phyloP scores from a whole-genome alignment of 768 basidiomycete genomes.

The Piloderma croceum region DNA sequence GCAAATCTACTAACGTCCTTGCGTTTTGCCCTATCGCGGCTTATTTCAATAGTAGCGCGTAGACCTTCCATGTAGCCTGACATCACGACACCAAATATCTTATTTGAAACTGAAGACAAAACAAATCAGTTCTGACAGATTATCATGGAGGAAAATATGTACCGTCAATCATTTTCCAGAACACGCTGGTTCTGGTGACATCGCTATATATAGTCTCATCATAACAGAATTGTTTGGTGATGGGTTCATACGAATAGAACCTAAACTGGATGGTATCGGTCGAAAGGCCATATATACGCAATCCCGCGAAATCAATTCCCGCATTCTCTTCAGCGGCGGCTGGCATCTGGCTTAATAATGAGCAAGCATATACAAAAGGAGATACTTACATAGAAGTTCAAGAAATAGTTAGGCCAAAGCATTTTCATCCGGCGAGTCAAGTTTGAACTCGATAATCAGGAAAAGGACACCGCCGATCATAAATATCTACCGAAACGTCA shows the following conservation, averaged over 20 bases:
- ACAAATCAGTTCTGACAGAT: conserved; percentile 10
- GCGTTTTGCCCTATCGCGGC: conserved; percentile 3
- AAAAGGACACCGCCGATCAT: conserved; percentile 15
- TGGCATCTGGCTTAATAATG: conserved; percentile 8
- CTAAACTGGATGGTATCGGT: conserved; percentile 16
- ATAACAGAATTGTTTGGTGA: conserved; percentile 13
- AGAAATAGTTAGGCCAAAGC: conserved; percentile 15
- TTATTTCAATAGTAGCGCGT: conserved; percentile 7
- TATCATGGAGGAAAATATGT: conserved; percentile 6
- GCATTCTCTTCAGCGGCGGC: conserved; percentile 16
- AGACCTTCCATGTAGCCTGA: conserved; percentile 15
- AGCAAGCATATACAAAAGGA: conserved; percentile 9
- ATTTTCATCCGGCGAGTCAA: conserved; percentile 5
- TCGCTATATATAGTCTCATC: conserved; percentile 16
- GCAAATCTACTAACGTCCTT: too few relatives aligned
- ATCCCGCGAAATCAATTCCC: conserved; percentile 8
- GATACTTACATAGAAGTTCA: conserved; percentile 15
- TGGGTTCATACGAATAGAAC: conserved; percentile 21
- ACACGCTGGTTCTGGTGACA: conserved; percentile 9
- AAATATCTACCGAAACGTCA: conserved; percentile 11
- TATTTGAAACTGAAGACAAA: conserved; percentile 15
- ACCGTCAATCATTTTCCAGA: conserved; percentile 18
- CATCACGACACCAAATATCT: conserved; percentile 16
- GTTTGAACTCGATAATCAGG: conserved; percentile 11
- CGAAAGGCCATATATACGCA: conserved; percentile 19